Percentiles rank a stretch among this genome's conserved stretches.
phyloP scores from a whole-genome alignment of 306 rosid species.

The Pyrus betulifolia region DNA sequence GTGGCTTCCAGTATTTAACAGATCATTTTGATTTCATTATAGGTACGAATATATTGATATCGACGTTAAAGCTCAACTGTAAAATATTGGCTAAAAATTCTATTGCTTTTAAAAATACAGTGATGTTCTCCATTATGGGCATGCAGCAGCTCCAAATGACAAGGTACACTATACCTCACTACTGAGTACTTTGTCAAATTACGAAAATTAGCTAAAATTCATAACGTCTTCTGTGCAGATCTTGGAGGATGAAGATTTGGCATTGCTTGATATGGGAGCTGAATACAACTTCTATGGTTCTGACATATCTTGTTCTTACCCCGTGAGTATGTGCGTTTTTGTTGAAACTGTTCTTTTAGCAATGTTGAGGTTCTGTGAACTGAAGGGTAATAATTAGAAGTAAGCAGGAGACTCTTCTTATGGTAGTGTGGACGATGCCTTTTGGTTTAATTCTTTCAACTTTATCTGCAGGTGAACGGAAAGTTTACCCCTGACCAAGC shows the following conservation, averaged over 20 bases:
- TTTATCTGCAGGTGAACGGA: conserved; percentile 68
- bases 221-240: conserved; percentile 37
- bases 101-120: conserved; percentile 25
- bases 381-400: not conserved
- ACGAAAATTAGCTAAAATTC: not conserved
- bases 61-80: not conserved
- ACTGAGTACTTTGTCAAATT: not conserved
- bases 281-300: conserved; percentile 91
- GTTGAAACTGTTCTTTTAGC: conserved; percentile 8
- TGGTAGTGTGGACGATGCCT: not conserved
- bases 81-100: conserved; percentile 10
- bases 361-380: not conserved
- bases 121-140: conserved; percentile 78
- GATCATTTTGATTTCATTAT: not conserved
- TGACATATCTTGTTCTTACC: conserved; percentile 91
- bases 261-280: conserved; percentile 96
- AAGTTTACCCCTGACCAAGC: conserved; percentile 76
- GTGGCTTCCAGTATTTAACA: not conserved
- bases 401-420: not conserved
- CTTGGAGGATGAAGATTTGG: conserved; percentile 84
- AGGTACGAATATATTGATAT: not conserved
- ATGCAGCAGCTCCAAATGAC: conserved; percentile 96
- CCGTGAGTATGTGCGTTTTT: conserved; percentile 47
- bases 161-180: conserved; percentile 34
- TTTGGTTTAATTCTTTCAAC: not conserved